Evolutionary conservation across 495 filamentous ascomycete species (phyloP), one percentile per base, ranked within the genome.

Genomic region (Hypoxylon lienhwacheense): DNA sequence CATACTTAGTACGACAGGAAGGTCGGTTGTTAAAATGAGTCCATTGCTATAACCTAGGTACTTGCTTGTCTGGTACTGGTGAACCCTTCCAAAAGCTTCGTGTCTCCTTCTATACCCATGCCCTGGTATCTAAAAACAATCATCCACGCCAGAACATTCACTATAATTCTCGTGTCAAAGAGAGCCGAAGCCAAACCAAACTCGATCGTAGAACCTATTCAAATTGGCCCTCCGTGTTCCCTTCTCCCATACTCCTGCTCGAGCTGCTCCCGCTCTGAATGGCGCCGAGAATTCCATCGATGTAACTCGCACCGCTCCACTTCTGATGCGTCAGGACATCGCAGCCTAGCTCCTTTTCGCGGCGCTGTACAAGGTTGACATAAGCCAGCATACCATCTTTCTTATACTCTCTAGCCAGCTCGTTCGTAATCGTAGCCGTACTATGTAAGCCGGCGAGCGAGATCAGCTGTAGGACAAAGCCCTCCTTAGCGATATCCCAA

Each of bases 241-340:
- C 88, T 45, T 88, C 85, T 0, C 88, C 88, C 88, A 91, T 89
- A 66, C 87, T 87, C 77, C 82, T 89, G 65, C 79, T 89, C 39
- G 81, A 79, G 55, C 84, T 88, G 69, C 88, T 96, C 8, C 93
- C 91, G 63, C 88, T 96, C 73, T 95, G 89, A 54, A 97, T 92
- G 1, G 87, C 84, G 1, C 92, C 91, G 24, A 98, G 63, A 25
- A 98, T 93, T 2, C 90, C 92, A 73, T 98, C 93, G 50, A 97
- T 85, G 66, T 96, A 96, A 12, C 75, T 76, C 0, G 93, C 93
- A 7, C 93, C 93, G 62, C 90, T 96, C 92, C 93, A 98, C 64
- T 95, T 96, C 77, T 98, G 93, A 69, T 98, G 93, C 24, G 92
- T 98, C 49, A 98, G 76, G 11, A 98, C 93, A 66, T 98, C 93